Base-by-base conservation (phyloP, 805 yeast genomes). In the Wickerhamiella cacticola region DNA sequence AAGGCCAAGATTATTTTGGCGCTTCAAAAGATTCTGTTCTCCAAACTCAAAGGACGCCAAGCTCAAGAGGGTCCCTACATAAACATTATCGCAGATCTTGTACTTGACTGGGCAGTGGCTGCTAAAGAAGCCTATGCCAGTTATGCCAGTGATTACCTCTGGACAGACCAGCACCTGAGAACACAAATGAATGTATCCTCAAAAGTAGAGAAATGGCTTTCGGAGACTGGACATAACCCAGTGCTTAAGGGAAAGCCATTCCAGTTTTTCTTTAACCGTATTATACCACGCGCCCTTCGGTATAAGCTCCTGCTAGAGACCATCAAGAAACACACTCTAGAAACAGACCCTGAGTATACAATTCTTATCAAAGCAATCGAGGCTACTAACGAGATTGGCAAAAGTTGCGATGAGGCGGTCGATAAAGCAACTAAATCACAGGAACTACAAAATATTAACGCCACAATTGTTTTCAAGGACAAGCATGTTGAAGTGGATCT, bases 221-320 rank as follows among this genome's bases (percentile, higher is more conserved):
- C 63, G 21, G 69, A 71, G 29, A 63, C 72, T 13, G 76, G 78
- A 48, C 68, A 75, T 44, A 72, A 73, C 22, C 70, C 71, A 5
- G 63, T 69, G 18, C 68, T 73, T 5, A 59, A 52, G 2, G 68
- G 68, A 8, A 48, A 54, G 19, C 66, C 68, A 2, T 63, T 62
- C 34, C 58, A 63, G 28, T 71, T 76, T 26, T 76, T 75, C 53
- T 74, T 76, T 51, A 72, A 75, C 33, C 75, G 80, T 0, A 75
- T 76, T 41, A 68, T 74, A 45, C 75, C 75, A 4, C 71, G 78
- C 5, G 60, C 76, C 16, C 76, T 75, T 36, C 66, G 79, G 41
- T 68, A 82, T 48, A 79, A 83, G 1, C 66, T 83, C 21, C 79
- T 83, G 24, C 67, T 83, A 16, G 59, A 64, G 10, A 81, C 84